These are phyloP conservation scores for Aspergillus arachidicola DNA, from an alignment of 2,329 filamentous ascomycete genomes.

Conservation along the genomic window DNA sequence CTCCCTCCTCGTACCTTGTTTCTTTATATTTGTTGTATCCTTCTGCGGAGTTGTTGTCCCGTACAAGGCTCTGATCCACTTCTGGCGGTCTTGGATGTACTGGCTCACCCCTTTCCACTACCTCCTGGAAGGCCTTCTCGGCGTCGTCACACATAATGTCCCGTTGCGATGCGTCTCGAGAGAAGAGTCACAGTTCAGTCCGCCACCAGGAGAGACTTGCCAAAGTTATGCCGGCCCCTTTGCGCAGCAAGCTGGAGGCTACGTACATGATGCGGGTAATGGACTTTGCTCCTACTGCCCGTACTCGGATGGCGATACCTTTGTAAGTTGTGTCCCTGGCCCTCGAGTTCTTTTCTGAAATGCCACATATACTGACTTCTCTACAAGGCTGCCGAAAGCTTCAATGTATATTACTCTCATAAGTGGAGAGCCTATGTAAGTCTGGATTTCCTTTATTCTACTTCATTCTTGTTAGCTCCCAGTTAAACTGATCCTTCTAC, in stretches of 20 bases:
- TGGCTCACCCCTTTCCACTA: slow-evolving; percentile 70
- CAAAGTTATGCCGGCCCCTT: slow-evolving; percentile 60
- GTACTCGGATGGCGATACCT: slow-evolving; percentile 63
- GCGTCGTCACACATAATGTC: slow-evolving; percentile 56
- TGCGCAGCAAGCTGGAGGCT: slow-evolving; percentile 59
- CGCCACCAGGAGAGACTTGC: slow-evolving; percentile 64
- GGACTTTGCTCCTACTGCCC: slow-evolving; percentile 68
- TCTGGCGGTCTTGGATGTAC: slow-evolving; percentile 71
- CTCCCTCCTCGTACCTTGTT: slow-evolving; percentile 66
- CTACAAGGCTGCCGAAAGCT: slow-evolving; percentile 39
- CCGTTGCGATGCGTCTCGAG: slow-evolving; percentile 57
- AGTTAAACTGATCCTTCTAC: neutral
- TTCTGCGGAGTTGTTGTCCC: slow-evolving; percentile 79
- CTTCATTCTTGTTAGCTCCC: neutral
- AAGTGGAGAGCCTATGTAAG: slow-evolving; percentile 66
- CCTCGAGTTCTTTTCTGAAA: no score
- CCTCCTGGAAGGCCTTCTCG: slow-evolving; percentile 64
- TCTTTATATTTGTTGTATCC: slow-evolving; percentile 69
- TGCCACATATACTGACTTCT: neutral
- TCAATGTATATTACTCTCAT: slow-evolving; percentile 63
- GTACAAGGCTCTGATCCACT: slow-evolving; percentile 61
- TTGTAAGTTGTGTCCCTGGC: slow-evolving; percentile 42
- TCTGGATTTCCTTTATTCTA: slow-evolving; percentile 1
- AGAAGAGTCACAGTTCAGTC: slow-evolving; percentile 63
- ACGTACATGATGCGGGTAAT: slow-evolving; percentile 58